Evolutionary conservation across 352 stramenopile species (phyloP).

Genomic region (Salisapilia sapeloensis): DNA sequence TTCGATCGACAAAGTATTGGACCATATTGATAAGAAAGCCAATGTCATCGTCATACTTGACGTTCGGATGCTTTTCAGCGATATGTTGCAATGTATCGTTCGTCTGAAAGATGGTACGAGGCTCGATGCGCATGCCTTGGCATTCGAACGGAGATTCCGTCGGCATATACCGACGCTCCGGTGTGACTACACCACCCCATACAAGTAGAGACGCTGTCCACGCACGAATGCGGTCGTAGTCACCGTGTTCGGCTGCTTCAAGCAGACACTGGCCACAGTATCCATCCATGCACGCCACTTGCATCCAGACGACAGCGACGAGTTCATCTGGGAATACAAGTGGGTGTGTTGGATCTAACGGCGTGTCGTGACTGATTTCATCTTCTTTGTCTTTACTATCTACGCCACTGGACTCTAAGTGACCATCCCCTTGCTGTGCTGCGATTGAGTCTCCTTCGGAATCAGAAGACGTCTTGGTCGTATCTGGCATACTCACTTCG

Average conservation of each 20-base stretch:
- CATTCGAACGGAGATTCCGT: slow-evolving; percentile 52
- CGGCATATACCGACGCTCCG: slow-evolving; percentile 8
- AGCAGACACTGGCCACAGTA: slow-evolving; percentile 71
- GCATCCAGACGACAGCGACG: slow-evolving; percentile 68
- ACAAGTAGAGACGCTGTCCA: slow-evolving; percentile 57
- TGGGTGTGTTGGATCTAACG: too few relatives aligned
- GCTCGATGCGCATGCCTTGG: slow-evolving; percentile 44
- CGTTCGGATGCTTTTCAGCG: slow-evolving; percentile 28
- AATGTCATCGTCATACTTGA: slow-evolving; percentile 66
- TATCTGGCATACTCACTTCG: too few relatives aligned
- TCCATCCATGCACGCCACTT: slow-evolving; percentile 55
- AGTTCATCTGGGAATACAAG: slow-evolving; percentile 41
- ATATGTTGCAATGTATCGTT: slow-evolving; percentile 29
- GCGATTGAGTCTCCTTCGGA: too few relatives aligned
- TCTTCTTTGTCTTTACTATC: too few relatives aligned
- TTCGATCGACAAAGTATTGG: slow-evolving; percentile 51
- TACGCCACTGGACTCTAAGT: too few relatives aligned
- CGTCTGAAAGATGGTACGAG: slow-evolving; percentile 34
- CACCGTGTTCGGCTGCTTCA: slow-evolving; percentile 52
- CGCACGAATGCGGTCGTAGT: slow-evolving; percentile 63
- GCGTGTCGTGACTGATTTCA: too few relatives aligned
- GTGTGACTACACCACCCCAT: slow-evolving; percentile 43
- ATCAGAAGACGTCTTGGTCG: too few relatives aligned
- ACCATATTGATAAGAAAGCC: slow-evolving; percentile 51
- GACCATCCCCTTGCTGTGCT: too few relatives aligned